phyloP scores from a whole-genome alignment of 441 rosid genomes.

The Theobroma grandiflorum region DNA sequence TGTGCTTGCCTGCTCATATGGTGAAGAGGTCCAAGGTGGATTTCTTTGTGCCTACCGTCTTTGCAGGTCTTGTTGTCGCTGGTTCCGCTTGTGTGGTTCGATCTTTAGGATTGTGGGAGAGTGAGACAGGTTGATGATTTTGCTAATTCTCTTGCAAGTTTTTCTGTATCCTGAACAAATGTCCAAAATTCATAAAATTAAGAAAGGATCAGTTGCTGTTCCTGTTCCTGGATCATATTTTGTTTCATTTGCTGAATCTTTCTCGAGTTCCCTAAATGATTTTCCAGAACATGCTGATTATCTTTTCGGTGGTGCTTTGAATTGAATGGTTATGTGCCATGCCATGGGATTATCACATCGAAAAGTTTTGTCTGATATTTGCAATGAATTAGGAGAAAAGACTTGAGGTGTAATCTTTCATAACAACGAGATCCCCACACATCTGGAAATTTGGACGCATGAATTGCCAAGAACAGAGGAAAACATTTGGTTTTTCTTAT shows the following conservation, averaged over 20 bases:
- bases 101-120: conserved; percentile 42
- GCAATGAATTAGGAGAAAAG: neutral
- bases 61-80: conserved; percentile 48
- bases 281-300: neutral
- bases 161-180: neutral
- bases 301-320: neutral
- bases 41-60: conserved; percentile 49
- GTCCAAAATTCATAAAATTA: neutral
- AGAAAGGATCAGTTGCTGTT: conserved; percentile 1
- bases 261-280: neutral
- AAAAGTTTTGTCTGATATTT: neutral
- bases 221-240: neutral
- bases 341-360: neutral
- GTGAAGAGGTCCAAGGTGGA: conserved; percentile 50
- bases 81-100: conserved; percentile 49
- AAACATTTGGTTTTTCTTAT: neutral
- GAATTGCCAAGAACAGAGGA: neutral
- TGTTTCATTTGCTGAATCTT: conserved; percentile 5
- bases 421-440: neutral
- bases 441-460: neutral
- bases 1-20: conserved; percentile 46
- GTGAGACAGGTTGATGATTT: conserved; percentile 19
- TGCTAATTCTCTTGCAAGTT: neutral
- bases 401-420: neutral
- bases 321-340: neutral